These are phyloP conservation scores for Scenedesmus sp. DNA, from an alignment of 163 green algal species.

Conservation along the genomic window DNA sequence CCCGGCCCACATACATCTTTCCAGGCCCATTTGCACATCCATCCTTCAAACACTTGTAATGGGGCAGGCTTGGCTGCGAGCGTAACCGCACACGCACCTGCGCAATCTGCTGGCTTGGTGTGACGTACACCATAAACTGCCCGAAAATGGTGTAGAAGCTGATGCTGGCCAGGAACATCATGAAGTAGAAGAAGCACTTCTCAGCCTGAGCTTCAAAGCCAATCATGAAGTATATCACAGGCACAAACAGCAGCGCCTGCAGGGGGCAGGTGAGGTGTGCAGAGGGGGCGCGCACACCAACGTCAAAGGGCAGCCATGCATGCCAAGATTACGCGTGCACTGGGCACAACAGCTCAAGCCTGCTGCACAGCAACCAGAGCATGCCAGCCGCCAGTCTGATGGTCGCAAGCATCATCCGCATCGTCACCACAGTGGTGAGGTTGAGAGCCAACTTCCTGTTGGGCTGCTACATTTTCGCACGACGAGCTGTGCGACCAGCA, in stretches of 20 bases:
- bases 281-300: not conserved
- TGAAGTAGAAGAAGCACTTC: conserved; percentile 68
- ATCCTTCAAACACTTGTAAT: too few relatives aligned
- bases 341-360: not conserved
- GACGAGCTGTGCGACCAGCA: too few relatives aligned
- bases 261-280: not conserved
- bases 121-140: conserved; percentile 82
- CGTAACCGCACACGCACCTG: conserved; percentile 60
- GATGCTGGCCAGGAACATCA: conserved; percentile 73
- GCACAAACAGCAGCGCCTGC: conserved; percentile 53
- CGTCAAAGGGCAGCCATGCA: not conserved
- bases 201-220: conserved; percentile 35
- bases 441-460: too few relatives aligned
- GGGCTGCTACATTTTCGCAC: too few relatives aligned
- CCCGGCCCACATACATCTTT: too few relatives aligned
- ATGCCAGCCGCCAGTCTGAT: not conserved
- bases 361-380: not conserved
- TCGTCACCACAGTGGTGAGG: too few relatives aligned
- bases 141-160: conserved; percentile 78
- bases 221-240: conserved; percentile 52
- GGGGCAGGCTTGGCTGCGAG: not conserved
- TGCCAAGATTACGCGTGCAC: not conserved
- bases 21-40: too few relatives aligned
- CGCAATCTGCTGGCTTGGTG: conserved; percentile 71
- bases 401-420: too few relatives aligned